Conservation (phyloP, 1,284 basidiomycete genomes). For the Tremellales sp. region DNA sequence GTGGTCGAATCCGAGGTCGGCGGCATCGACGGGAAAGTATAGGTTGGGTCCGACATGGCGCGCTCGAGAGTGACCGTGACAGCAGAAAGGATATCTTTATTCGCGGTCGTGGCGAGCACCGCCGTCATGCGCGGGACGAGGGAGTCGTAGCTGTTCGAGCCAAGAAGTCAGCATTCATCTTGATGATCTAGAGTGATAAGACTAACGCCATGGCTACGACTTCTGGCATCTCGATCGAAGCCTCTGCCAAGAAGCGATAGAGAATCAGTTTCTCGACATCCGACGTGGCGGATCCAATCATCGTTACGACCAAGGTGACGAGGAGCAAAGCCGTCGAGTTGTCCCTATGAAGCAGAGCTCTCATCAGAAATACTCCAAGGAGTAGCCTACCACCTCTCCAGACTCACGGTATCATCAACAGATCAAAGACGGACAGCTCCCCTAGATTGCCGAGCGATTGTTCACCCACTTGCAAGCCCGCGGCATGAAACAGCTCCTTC, state of each 20-base stretch:
- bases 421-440: conserved; percentile 52
- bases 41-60: conserved; percentile 37
- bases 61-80: conserved; percentile 65
- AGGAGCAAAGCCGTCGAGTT: conserved; percentile 65
- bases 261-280: conserved; percentile 77
- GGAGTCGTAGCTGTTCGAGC: conserved; percentile 62
- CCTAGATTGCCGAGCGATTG: conserved; percentile 53
- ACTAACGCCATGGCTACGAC: conserved; percentile 69
- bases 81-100: conserved; percentile 64
- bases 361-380: conserved; percentile 51
- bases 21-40: conserved; percentile 27
- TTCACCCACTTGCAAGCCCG: conserved; percentile 56
- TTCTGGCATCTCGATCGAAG: conserved; percentile 68
- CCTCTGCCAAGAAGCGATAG: conserved; percentile 69
- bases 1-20: conserved; percentile 12
- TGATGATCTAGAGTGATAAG: not conserved
- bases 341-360: conserved; percentile 56
- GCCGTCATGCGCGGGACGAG: conserved; percentile 73
- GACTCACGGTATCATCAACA: conserved; percentile 41
- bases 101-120: conserved; percentile 68
- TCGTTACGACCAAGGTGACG: conserved; percentile 69
- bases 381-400: not conserved
- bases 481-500: conserved; percentile 59
- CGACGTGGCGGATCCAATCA: conserved; percentile 71
- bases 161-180: conserved; percentile 7